Conservation (phyloP, 495 filamentous ascomycete species). For the Penicillium pulvis region DNA sequence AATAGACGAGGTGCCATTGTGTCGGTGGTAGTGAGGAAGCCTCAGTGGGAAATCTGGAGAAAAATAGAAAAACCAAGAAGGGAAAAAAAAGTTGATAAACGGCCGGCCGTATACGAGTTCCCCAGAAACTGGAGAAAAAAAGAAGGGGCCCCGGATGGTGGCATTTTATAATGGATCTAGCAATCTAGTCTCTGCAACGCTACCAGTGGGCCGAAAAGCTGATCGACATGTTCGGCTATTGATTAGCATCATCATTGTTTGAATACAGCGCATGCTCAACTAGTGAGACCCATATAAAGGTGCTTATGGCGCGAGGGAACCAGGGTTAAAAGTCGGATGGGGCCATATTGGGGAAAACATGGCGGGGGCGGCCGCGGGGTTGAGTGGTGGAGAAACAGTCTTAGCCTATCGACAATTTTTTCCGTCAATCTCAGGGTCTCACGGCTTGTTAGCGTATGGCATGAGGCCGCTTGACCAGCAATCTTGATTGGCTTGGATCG, state of each 20-base stretch:
- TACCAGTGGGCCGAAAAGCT: slow-evolving; percentile 7
- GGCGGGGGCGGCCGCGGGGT: slow-evolving; percentile 17
- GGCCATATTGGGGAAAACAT: slow-evolving; percentile 24
- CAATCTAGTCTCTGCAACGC: slow-evolving; percentile 6
- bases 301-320: neutral
- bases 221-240: slow-evolving; percentile 4
- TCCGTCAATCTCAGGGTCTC: slow-evolving; percentile 17
- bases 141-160: slow-evolving; percentile 1
- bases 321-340: slow-evolving; percentile 12
- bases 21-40: neutral
- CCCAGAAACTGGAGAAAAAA: slow-evolving; percentile 3
- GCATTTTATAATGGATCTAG: slow-evolving; percentile 18
- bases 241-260: neutral
- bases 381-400: slow-evolving; percentile 8
- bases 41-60: neutral
- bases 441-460: neutral
- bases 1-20: slow-evolving; percentile 35
- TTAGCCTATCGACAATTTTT: slow-evolving; percentile 10
- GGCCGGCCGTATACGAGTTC: slow-evolving; percentile 7
- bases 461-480: neutral
- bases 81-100: neutral
- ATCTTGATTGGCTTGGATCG: neutral
- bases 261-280: neutral
- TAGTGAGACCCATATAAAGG: neutral
- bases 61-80: neutral